Evolutionary conservation across 768 basidiomycete genomes (phyloP).

Genomic region (Rossbeevera mucosa): DNA sequence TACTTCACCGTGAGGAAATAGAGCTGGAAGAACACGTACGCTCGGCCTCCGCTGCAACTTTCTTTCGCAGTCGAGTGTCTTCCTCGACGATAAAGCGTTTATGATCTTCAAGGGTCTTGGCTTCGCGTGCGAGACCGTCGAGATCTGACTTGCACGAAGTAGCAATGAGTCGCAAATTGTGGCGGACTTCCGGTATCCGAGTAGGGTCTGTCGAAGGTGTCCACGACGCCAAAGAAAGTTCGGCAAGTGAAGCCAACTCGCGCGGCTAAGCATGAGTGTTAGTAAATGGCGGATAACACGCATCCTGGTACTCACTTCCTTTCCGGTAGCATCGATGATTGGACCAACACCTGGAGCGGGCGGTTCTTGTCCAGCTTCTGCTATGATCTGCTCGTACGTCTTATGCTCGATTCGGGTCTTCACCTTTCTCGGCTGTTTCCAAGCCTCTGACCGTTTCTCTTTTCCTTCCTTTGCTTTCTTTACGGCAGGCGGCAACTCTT

Average conservation of each 20-base stretch:
- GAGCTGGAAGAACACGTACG: slow-evolving; percentile 40
- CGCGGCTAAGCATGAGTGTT: slow-evolving; percentile 50
- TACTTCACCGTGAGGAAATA: slow-evolving; percentile 1
- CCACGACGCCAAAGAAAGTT: slow-evolving; percentile 74
- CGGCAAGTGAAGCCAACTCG: slow-evolving; percentile 81
- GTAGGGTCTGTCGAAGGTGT: slow-evolving; percentile 82
- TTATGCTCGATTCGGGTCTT: slow-evolving; percentile 89
- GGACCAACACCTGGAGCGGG: slow-evolving; percentile 61
- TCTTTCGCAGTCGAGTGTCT: slow-evolving; percentile 62
- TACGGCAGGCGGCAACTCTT: slow-evolving; percentile 30
- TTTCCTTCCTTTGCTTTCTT: slow-evolving; percentile 49
- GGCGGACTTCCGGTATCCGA: slow-evolving; percentile 93
- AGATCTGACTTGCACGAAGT: slow-evolving; percentile 81
- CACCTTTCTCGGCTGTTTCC: slow-evolving; percentile 82
- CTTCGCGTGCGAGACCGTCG: slow-evolving; percentile 87
- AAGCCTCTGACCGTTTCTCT: slow-evolving; percentile 66
- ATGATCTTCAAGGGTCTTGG: slow-evolving; percentile 73
- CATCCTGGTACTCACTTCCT: slow-evolving; percentile 56
- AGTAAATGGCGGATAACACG: not conserved
- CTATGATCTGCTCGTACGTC: slow-evolving; percentile 93
- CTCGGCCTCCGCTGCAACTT: slow-evolving; percentile 72
- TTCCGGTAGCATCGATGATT: slow-evolving; percentile 93
- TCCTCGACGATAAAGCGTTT: slow-evolving; percentile 70
- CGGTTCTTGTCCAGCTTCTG: slow-evolving; percentile 70
- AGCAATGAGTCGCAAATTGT: slow-evolving; percentile 85